These are phyloP conservation scores for Trichosporon sp. DNA, from an alignment of 1,284 basidiomycete genomes.

Conservation along the genomic window DNA sequence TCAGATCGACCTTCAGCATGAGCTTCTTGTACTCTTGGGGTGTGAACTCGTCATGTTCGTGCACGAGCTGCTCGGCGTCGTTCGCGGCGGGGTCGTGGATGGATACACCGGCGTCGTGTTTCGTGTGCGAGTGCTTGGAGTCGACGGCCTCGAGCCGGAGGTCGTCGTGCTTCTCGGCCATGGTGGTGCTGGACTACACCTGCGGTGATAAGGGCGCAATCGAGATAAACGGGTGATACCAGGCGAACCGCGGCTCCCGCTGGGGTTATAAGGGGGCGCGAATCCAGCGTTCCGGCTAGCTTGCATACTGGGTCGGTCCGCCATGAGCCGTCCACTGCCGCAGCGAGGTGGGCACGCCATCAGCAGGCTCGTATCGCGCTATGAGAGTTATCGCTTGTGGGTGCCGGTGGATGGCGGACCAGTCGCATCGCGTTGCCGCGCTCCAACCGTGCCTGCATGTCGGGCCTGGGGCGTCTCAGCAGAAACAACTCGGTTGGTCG, in stretches of 20 bases:
- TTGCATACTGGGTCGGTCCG: neutral
- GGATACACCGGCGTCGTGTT: neutral
- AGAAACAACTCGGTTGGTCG: neutral
- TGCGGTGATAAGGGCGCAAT: neutral
- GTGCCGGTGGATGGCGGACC: neutral
- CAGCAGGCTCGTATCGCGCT: neutral
- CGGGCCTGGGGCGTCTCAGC: neutral
- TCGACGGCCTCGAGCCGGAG: neutral
- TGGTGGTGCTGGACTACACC: neutral
- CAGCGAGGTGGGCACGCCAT: neutral
- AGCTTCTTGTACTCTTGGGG: constrained; percentile 18
- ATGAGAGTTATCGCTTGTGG: neutral
- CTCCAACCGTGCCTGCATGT: neutral
- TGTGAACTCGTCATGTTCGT: constrained; percentile 2
- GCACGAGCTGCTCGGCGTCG: neutral
- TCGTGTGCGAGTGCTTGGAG: neutral
- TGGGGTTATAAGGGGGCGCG: neutral
- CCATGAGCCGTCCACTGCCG: neutral
- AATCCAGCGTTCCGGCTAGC: neutral
- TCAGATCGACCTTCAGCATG: constrained; percentile 16
- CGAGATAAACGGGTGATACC: neutral
- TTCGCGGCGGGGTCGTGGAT: neutral
- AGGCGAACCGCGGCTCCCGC: neutral
- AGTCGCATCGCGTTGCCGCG: neutral
- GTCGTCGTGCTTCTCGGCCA: neutral